These are phyloP conservation scores for Leptosphaerulina australis DNA, from an alignment of 2,329 filamentous ascomycete genomes.

Conservation along the genomic window DNA sequence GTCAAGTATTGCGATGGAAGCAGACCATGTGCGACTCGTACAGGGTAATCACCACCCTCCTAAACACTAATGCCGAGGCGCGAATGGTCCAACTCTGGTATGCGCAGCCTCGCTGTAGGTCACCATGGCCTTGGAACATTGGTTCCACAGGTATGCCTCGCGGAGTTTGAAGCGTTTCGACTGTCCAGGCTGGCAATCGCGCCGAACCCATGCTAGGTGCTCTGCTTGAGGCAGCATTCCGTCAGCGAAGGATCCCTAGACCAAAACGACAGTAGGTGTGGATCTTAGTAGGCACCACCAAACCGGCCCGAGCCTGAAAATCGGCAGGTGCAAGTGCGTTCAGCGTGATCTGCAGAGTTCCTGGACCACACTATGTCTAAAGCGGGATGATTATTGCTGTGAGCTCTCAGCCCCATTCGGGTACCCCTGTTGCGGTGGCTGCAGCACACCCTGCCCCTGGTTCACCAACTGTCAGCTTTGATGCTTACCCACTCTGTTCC, in stretches of 20 bases:
- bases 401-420: conserved; percentile 46
- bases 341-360: conserved; percentile 31
- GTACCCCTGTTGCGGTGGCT: conserved; percentile 34
- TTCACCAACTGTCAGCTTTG: conserved; percentile 39
- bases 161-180: conserved; percentile 18
- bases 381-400: conserved; percentile 35
- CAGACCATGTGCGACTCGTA: conserved; percentile 21
- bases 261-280: conserved; percentile 2
- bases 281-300: conserved; percentile 5
- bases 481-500: conserved; percentile 35
- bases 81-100: conserved; percentile 21
- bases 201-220: conserved; percentile 3
- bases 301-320: conserved; percentile 25
- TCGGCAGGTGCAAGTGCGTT: conserved; percentile 26
- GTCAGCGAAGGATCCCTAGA: conserved; percentile 1
- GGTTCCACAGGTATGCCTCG: conserved; percentile 20
- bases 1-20: conserved; percentile 10
- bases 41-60: conserved; percentile 23
- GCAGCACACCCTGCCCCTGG: conserved; percentile 39
- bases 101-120: conserved; percentile 25
- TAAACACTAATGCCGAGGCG: conserved; percentile 3
- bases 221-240: conserved; percentile 6
- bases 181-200: conserved; percentile 4
- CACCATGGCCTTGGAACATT: conserved; percentile 17
- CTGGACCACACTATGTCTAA: conserved; percentile 28